These are phyloP conservation scores for Macrophomina phaseolina DNA, from an alignment of 2,329 filamentous ascomycete genomes.

Conservation along the genomic window DNA sequence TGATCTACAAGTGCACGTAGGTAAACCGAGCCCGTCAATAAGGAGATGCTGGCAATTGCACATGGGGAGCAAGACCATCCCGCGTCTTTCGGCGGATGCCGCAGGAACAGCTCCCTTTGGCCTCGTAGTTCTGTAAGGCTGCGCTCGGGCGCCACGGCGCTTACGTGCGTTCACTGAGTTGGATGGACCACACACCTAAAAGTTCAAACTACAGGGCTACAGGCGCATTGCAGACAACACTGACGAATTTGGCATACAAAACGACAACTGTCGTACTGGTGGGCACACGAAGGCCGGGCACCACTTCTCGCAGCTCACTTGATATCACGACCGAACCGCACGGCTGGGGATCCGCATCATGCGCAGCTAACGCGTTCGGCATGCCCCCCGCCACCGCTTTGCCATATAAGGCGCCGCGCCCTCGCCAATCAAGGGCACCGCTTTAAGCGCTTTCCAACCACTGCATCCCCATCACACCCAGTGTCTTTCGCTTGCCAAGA, in stretches of 20 bases:
- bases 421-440: constrained; percentile 1
- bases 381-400: not conserved
- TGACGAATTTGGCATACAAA: too few relatives aligned
- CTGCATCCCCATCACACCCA: not conserved
- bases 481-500: not conserved
- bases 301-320: too few relatives aligned
- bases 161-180: not conserved
- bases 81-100: not conserved
- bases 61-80: not conserved
- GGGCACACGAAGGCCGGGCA: too few relatives aligned
- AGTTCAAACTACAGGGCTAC: too few relatives aligned
- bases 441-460: not conserved
- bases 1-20: not conserved
- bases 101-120: not conserved
- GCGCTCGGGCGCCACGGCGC: constrained; percentile 4
- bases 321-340: too few relatives aligned
- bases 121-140: not conserved
- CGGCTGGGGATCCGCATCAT: not conserved
- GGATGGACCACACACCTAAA: not conserved
- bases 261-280: too few relatives aligned
- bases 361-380: not conserved
- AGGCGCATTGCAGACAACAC: too few relatives aligned
- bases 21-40: not conserved
- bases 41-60: not conserved
- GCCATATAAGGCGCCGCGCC: constrained; percentile 4